Evolutionary conservation across 768 basidiomycete species (phyloP).

Genomic region (Russula emetica): DNA sequence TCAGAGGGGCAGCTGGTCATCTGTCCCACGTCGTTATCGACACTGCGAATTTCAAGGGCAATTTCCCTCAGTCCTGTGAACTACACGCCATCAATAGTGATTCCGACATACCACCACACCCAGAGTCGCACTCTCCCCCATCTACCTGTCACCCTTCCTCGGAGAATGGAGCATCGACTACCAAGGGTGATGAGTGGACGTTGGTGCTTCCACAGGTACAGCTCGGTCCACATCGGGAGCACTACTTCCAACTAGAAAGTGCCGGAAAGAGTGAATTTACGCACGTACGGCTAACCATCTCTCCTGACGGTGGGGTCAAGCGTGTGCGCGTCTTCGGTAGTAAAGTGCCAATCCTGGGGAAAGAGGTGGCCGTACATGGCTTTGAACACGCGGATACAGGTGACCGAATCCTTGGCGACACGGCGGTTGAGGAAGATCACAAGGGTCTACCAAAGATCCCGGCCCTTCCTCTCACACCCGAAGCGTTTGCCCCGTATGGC

Average conservation of each 20-base stretch:
- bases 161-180: constrained; percentile 31
- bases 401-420: not conserved
- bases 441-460: constrained; percentile 39
- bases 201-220: constrained; percentile 69
- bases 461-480: constrained; percentile 69
- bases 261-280: constrained; percentile 57
- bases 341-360: constrained; percentile 36
- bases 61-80: constrained; percentile 88
- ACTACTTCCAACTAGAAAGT: constrained; percentile 80
- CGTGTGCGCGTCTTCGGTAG: constrained; percentile 79
- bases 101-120: constrained; percentile 35
- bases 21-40: constrained; percentile 85
- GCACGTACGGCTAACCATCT: constrained; percentile 84
- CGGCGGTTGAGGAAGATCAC: not conserved
- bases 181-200: constrained; percentile 58
- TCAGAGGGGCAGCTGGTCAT: constrained; percentile 67
- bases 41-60: constrained; percentile 93
- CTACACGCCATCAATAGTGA: constrained; percentile 51
- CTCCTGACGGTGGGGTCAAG: constrained; percentile 95
- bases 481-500: constrained; percentile 86
- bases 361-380: not conserved
- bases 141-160: constrained; percentile 23
- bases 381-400: not conserved
- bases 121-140: constrained; percentile 21
- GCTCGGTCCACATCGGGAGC: constrained; percentile 84